These are phyloP conservation scores for Leishmania tropica DNA, from an alignment of 208 protist genomes.

Conservation along the genomic window DNA sequence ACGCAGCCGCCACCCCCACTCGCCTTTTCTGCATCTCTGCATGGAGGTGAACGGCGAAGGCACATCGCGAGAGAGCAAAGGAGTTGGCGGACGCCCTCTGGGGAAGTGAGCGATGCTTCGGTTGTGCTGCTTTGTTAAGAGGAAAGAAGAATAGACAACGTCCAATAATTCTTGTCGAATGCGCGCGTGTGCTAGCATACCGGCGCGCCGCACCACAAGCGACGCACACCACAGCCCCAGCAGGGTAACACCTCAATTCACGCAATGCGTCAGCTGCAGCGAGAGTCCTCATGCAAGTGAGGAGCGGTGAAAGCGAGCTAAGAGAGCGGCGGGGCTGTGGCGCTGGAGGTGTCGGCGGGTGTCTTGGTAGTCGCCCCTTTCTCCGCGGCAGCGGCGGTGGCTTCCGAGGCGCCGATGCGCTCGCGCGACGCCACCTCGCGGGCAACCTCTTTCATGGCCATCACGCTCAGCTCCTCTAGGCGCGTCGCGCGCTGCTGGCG, in stretches of 20 bases:
- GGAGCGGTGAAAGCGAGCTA: not conserved
- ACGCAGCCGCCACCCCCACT: not conserved
- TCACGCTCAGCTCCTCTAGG: constrained; percentile 32
- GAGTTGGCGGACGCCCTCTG: not conserved
- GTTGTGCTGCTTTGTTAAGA: not conserved
- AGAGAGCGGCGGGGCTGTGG: not conserved
- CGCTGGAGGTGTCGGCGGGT: not conserved
- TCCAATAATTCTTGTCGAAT: not conserved
- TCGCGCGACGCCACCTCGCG: constrained; percentile 24
- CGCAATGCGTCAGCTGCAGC: not conserved
- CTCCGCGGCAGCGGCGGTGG: no score
- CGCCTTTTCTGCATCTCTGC: not conserved
- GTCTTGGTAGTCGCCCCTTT: not conserved
- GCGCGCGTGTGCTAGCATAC: not conserved
- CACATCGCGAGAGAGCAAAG: not conserved
- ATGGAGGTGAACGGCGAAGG: not conserved
- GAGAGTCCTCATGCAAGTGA: not conserved
- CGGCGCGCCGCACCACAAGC: not conserved
- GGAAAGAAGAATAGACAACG: not conserved
- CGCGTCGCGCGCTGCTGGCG: constrained; percentile 29
- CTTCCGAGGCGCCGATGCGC: not conserved
- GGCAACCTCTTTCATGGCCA: constrained; percentile 33
- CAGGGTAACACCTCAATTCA: not conserved
- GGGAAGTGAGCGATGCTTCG: not conserved
- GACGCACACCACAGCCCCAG: not conserved